A percentile compares a stretch with the other conserved stretches of the same genome.
Conservation (phyloP, 768 basidiomycete genomes). For the Russula lepida region DNA sequence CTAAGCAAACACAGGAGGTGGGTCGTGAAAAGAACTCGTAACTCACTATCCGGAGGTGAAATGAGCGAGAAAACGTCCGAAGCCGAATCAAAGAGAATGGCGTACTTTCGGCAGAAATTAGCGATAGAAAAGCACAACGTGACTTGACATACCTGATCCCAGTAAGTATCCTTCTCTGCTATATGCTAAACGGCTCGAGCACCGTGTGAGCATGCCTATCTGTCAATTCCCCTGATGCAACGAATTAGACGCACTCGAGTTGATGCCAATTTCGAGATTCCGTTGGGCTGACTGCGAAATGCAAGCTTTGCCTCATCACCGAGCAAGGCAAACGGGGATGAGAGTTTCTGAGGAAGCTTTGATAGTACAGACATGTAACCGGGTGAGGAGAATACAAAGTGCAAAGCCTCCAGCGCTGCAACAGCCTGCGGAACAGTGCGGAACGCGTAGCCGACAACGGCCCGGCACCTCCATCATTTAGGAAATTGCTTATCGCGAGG, state of each 20-base stretch:
- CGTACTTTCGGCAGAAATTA: conserved; percentile 44
- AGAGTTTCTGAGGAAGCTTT: conserved; percentile 62
- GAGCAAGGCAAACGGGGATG: conserved; percentile 67
- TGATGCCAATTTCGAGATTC: conserved; percentile 67
- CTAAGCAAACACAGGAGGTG: neutral
- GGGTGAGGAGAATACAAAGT: neutral
- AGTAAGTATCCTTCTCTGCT: conserved; percentile 66
- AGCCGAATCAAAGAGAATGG: conserved; percentile 77
- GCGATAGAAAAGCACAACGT: neutral
- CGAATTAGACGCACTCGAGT: conserved; percentile 50
- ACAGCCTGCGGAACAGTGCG: too few species aligned
- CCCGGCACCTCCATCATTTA: neutral
- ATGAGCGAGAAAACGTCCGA: conserved; percentile 82
- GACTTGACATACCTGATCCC: conserved; percentile 64
- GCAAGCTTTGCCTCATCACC: conserved; percentile 86
- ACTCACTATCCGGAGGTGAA: conserved; percentile 3
- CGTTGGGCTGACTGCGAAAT: conserved; percentile 75
- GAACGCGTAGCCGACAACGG: neutral
- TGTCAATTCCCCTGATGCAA: neutral
- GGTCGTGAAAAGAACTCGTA: too few species aligned
- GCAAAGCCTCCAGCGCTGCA: neutral
- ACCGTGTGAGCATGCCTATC: neutral
- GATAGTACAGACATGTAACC: conserved; percentile 45
- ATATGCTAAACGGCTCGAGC: conserved; percentile 48
- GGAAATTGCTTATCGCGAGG: too few species aligned